Conservation (phyloP, 345 rosid genomes). For the Gynandropsis gynandra region DNA sequence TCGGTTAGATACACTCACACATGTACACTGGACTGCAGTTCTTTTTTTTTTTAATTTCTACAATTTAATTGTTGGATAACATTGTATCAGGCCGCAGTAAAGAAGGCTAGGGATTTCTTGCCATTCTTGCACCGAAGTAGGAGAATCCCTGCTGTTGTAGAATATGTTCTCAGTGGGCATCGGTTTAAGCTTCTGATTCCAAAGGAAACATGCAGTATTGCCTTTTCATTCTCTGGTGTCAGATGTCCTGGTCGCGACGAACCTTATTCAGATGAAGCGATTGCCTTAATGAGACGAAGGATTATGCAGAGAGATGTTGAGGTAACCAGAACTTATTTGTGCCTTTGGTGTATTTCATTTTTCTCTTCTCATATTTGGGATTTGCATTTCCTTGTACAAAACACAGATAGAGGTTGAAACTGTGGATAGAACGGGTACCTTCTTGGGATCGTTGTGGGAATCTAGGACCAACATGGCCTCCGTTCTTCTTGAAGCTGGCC, state of each 20-base stretch:
- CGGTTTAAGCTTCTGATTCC: slow-evolving; percentile 92
- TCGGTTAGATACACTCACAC: slow-evolving; percentile 29
- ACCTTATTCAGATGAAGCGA: slow-evolving; percentile 88
- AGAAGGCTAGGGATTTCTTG: slow-evolving; percentile 86
- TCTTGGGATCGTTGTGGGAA: slow-evolving; percentile 95
- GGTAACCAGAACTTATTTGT: slow-evolving; percentile 31
- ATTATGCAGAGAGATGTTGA: slow-evolving; percentile 97
- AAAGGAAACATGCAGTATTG: slow-evolving; percentile 86
- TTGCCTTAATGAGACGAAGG: slow-evolving; percentile 82
- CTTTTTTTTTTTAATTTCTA: not conserved
- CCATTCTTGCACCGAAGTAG: slow-evolving; percentile 70
- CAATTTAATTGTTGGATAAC: slow-evolving; percentile 8
- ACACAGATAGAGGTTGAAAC: slow-evolving; percentile 88
- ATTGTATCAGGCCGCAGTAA: slow-evolving; percentile 56
- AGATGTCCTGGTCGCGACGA: slow-evolving; percentile 96
- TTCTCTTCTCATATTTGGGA: not conserved
- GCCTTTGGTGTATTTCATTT: not conserved
- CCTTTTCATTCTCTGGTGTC: slow-evolving; percentile 94
- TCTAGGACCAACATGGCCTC: slow-evolving; percentile 63
- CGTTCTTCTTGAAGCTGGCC: slow-evolving; percentile 89
- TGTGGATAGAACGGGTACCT: slow-evolving; percentile 88
- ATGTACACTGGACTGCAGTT: too few relatives aligned
- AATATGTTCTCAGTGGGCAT: slow-evolving; percentile 96
- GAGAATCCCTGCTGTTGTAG: slow-evolving; percentile 81
- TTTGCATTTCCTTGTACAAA: not conserved